phyloP scores from a whole-genome alignment of 1,284 basidiomycete species.

The Moniliophthora roreri region DNA sequence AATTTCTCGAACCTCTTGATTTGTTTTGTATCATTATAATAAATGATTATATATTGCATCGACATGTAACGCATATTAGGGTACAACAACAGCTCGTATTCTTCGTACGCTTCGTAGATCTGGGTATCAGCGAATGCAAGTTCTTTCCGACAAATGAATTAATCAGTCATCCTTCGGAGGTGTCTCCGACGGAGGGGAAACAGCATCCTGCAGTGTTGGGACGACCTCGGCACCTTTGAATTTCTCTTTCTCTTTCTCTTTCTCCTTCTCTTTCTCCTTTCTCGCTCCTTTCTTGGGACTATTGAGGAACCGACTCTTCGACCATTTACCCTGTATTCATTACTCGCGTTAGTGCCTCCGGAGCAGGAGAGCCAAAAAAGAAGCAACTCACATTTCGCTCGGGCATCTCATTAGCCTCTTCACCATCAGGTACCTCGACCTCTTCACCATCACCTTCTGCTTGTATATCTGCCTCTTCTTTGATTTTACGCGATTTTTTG shows the following conservation, averaged over 20 bases:
- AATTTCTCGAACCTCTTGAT: too few relatives aligned
- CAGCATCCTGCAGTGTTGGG: background rate
- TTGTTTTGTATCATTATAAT: too few relatives aligned
- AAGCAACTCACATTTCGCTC: slow-evolving; percentile 7
- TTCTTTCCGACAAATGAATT: too few relatives aligned
- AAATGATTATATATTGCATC: too few relatives aligned
- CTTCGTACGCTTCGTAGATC: too few relatives aligned
- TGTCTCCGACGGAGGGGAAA: background rate
- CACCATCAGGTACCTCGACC: slow-evolving; percentile 12
- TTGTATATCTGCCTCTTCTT: slow-evolving; percentile 9
- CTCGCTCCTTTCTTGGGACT: background rate
- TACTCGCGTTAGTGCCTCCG: background rate
- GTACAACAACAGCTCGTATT: too few relatives aligned
- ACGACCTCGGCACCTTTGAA: background rate
- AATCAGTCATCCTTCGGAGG: background rate
- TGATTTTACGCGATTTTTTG: slow-evolving; percentile 1
- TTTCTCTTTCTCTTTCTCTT: background rate
- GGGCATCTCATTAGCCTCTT: slow-evolving; percentile 11
- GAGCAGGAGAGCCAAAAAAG: background rate
- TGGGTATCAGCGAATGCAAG: too few relatives aligned
- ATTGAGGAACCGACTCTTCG: background rate
- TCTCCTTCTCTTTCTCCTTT: background rate
- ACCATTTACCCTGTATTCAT: background rate
- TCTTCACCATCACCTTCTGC: slow-evolving; percentile 15
- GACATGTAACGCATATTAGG: too few relatives aligned